Base-by-base conservation (phyloP, 768 basidiomycete genomes). In the Thelephora aurantiotincta region DNA sequence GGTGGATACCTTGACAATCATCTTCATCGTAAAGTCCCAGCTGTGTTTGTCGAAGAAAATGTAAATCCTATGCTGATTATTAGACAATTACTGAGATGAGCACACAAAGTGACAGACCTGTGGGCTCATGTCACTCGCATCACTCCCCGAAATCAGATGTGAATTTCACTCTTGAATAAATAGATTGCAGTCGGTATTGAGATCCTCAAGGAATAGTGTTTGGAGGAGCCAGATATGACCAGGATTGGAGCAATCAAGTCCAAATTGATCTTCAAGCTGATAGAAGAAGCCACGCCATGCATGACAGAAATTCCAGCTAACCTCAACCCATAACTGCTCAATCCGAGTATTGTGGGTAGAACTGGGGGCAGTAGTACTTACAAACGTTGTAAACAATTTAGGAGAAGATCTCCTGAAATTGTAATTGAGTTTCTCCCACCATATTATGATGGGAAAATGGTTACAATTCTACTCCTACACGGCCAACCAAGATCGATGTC, bases 191-290 rank as follows among this genome's bases (percentile, higher is more conserved):
- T 71, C 68, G 0, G 46, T 13, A 34, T 71, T 67, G 19, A 73
- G 62, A 0, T 33, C 33, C 1, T 56, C 48, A 0, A 73, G 59
- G 49, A 73, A 74, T 0, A 73, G 55, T 33, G 30, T 20, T 20
- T 72, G 68, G 0, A 75, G 53, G 0, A 75, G 57, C 73, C 73
- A 73, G 0, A 69, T 50, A 50, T 74, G 71, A 11, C 46, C 11
- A 0, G 58, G 48, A 18, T 70, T 55, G 0, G 49, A 44, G 0
- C 47, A 16, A 42, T 73, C 56, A 0, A 74, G 61, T 1, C 38
- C 12, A 50, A 73, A 69, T 1, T 59, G 44, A 0, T 47, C 11
- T 37, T 70, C 69, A 0, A 73, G 58, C 0, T 56, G 52, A 0
- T 42, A 52, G 36, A 75, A 75, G 49, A 73, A 72, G 0, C 63